phyloP scores from a whole-genome alignment of 2,329 filamentous ascomycete species.

The Pseudogymnoascus sp. region DNA sequence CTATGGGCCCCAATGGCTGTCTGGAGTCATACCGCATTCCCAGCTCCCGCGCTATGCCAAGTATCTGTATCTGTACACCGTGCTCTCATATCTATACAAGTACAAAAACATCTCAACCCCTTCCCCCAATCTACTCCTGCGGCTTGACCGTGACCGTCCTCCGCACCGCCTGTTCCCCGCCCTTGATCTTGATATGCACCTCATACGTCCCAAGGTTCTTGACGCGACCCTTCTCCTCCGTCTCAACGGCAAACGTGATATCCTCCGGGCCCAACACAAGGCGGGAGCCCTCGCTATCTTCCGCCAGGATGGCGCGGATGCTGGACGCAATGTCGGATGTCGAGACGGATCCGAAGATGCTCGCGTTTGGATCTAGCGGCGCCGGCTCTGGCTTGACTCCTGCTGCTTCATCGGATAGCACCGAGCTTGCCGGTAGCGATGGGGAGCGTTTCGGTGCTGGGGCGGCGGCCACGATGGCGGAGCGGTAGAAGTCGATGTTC shows the following conservation, averaged over 20 bases:
- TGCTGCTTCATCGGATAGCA: slow-evolving; percentile 27
- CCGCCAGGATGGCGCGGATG: slow-evolving; percentile 41
- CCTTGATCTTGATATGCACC: slow-evolving; percentile 43
- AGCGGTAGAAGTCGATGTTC: slow-evolving; percentile 25
- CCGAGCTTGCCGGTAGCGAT: slow-evolving; percentile 21
- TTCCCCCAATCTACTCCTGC: slow-evolving; percentile 19
- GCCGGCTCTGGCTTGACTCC: slow-evolving; percentile 30
- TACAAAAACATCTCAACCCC: background rate
- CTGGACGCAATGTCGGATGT: slow-evolving; percentile 42
- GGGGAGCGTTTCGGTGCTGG: slow-evolving; percentile 29
- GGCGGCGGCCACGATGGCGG: slow-evolving; percentile 27
- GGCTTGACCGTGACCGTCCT: slow-evolving; percentile 36
- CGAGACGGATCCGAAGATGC: slow-evolving; percentile 47
- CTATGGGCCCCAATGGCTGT: background rate
- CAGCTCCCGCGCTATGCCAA: background rate
- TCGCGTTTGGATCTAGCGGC: slow-evolving; percentile 20
- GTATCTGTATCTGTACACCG: background rate
- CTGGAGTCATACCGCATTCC: background rate
- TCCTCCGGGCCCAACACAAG: slow-evolving; percentile 43
- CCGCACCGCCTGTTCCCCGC: slow-evolving; percentile 35
- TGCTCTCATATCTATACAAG: slow-evolving; percentile 16
- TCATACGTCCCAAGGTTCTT: slow-evolving; percentile 47
- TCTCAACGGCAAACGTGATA: slow-evolving; percentile 39
- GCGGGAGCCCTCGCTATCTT: slow-evolving; percentile 43
- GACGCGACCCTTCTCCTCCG: slow-evolving; percentile 36